Evolutionary conservation across 371 early-diverging fungal species (phyloP), one percentile per base, ranked within the genome.

Genomic region (Edhazardia aedis): DNA sequence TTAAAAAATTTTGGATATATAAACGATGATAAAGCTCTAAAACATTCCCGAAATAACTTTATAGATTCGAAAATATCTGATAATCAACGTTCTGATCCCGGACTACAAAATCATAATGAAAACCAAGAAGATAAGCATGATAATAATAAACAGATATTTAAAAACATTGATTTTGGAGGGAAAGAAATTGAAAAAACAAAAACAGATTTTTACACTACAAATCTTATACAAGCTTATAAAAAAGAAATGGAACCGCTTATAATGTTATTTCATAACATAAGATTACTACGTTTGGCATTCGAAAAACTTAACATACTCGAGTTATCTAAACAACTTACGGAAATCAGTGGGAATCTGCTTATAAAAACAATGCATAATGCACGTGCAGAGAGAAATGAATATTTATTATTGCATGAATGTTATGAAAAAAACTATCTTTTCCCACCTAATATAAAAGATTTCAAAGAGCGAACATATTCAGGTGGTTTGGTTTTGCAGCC

Each of bases 401-500:
- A 78, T 55, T 77, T 94, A 7, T 68, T 99, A 23, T 70, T 99
- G 24, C 96, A 96, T 64, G 90, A 91, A 68, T 90, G 95, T 67
- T 85, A 66, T 51, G 54, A 47, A 22, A 45, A 56, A 38, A 50
- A 60, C 3, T 63, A 46, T 48, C 40, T 72, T 18, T 65, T 70
- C 24, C 62, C 62, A 19, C 40, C 85, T 56, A 76, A 78, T 21
- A 72, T 75, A 50, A 86, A 87, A 59, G 88, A 77, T 54, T 80
- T 92, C 30, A 75, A 83, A 53, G 88, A 88, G 58, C 83, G 89
- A 6, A 84, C 86, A 7, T 99, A 94, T 61, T 68, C 81, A 12
- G 99, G 99, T 52, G 99, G 98, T 59, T 76, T 95, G 18, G 99
- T 99, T 4, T 71, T 99, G 57, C 91, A 95, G 46, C 98, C 98